These are phyloP conservation scores for Fusarium poae DNA, from an alignment of 2,329 filamentous ascomycete species.

Conservation along the genomic window DNA sequence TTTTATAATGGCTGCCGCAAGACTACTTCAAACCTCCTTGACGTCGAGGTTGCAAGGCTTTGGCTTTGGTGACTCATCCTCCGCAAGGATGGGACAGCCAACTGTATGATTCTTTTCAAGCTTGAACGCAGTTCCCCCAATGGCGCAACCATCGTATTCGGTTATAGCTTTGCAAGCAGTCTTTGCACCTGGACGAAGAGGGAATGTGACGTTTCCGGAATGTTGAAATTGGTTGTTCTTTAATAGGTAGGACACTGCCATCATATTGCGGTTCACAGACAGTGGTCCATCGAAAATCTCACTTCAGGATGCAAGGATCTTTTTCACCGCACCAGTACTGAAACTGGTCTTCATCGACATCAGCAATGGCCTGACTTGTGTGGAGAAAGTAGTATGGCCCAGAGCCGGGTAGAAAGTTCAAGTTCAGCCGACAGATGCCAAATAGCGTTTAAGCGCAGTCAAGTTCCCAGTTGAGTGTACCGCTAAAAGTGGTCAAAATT, in stretches of 20 bases:
- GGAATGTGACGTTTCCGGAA: constrained; percentile 18
- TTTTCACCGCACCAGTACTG: constrained; percentile 26
- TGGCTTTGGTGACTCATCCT: constrained; percentile 24
- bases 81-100: constrained; percentile 19
- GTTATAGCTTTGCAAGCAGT: constrained; percentile 14
- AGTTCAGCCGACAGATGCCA: constrained; percentile 20
- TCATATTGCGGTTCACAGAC: constrained; percentile 22
- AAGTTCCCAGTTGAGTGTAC: constrained; percentile 26
- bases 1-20: constrained; percentile 23
- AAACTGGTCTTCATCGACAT: constrained; percentile 28
- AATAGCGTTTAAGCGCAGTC: constrained; percentile 23
- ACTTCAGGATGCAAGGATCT: constrained; percentile 24
- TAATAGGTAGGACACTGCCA: constrained; percentile 14
- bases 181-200: constrained; percentile 17
- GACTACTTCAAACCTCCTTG: constrained; percentile 20
- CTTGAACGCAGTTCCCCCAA: constrained; percentile 21
- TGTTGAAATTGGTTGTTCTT: constrained; percentile 28
- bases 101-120: constrained; percentile 26
- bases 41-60: constrained; percentile 28
- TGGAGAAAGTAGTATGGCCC: constrained; percentile 34
- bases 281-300: constrained; percentile 28
- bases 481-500: constrained; percentile 25
- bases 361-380: constrained; percentile 16
- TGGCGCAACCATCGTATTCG: constrained; percentile 22
- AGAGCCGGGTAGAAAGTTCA: constrained; percentile 14